Conservation (phyloP, 2,329 filamentous ascomycete genomes). For the Metarhizium album region DNA sequence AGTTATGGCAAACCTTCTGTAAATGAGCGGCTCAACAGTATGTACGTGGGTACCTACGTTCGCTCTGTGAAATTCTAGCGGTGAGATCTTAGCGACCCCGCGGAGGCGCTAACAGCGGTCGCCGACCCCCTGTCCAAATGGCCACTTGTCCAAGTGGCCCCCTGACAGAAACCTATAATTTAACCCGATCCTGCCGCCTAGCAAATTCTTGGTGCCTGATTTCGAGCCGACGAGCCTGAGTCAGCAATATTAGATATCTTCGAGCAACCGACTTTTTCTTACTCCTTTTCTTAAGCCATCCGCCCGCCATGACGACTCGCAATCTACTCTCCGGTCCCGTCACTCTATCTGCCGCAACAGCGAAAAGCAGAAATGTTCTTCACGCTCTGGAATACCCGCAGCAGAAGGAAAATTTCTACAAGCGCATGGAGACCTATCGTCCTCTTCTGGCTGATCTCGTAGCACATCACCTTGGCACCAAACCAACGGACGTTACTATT, state of each 20-base stretch:
- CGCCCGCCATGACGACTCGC: constrained; percentile 9
- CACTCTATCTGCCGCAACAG: constrained; percentile 7
- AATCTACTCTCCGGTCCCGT: constrained; percentile 10
- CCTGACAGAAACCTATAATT: too few relatives aligned
- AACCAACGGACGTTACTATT: neutral
- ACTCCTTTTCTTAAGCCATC: neutral
- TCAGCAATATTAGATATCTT: neutral
- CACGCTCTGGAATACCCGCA: constrained; percentile 7
- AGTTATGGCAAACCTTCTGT: too few relatives aligned
- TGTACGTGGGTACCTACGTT: too few relatives aligned
- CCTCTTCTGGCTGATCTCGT: neutral
- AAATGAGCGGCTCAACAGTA: too few relatives aligned
- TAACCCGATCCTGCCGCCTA: too few relatives aligned
- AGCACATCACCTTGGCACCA: constrained; percentile 8
- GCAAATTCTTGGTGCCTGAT: too few relatives aligned
- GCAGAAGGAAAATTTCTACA: constrained; percentile 8
- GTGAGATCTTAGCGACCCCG: too few relatives aligned
- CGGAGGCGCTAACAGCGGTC: too few relatives aligned
- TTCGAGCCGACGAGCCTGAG: constrained; percentile 3
- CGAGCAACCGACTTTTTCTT: neutral
- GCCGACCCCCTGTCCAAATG: too few relatives aligned
- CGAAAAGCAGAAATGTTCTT: constrained; percentile 7
- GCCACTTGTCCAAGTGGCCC: too few relatives aligned
- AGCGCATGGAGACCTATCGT: constrained; percentile 4
- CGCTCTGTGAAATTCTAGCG: too few relatives aligned